A percentile compares a stretch with the other conserved stretches of the same genome.
Conservation (phyloP, 768 basidiomycete genomes). For the Lentinula detonsa region DNA sequence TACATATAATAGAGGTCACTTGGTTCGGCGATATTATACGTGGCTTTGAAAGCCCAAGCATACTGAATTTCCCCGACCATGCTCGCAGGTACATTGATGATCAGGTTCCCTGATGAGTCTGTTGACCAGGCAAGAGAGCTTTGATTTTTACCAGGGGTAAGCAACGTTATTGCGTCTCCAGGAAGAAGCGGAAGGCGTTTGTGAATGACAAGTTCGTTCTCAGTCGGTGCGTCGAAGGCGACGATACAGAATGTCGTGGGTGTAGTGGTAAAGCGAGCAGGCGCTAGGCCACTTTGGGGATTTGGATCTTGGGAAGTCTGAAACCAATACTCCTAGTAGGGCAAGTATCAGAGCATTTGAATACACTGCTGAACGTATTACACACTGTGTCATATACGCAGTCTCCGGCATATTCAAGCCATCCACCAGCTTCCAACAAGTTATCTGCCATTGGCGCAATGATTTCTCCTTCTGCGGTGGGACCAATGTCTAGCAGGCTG, state of each 20-base stretch:
- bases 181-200: slow-evolving; percentile 34
- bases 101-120: slow-evolving; percentile 8
- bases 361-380: not conserved
- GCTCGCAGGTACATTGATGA: slow-evolving; percentile 20
- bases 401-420: slow-evolving; percentile 43
- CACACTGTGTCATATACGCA: slow-evolving; percentile 48
- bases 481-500: slow-evolving; percentile 48
- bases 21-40: slow-evolving; percentile 15
- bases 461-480: slow-evolving; percentile 49
- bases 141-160: slow-evolving; percentile 23
- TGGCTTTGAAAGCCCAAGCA: slow-evolving; percentile 37
- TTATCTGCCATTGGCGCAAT: slow-evolving; percentile 40
- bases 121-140: slow-evolving; percentile 21
- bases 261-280: slow-evolving; percentile 43
- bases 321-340: slow-evolving; percentile 40
- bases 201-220: slow-evolving; percentile 27
- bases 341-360: not conserved
- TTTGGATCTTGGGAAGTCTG: slow-evolving; percentile 31
- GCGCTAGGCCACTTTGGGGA: slow-evolving; percentile 16
- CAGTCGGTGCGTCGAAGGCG: slow-evolving; percentile 29
- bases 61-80: slow-evolving; percentile 19
- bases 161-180: slow-evolving; percentile 36
- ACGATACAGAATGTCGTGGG: slow-evolving; percentile 46
- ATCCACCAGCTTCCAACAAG: slow-evolving; percentile 43
- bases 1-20: not conserved